Percentiles rank a stretch among this genome's conserved stretches.
These are phyloP conservation scores for Symbiodinium pilosum DNA, from an alignment of 73 alveolate species.

Conservation along the genomic window DNA sequence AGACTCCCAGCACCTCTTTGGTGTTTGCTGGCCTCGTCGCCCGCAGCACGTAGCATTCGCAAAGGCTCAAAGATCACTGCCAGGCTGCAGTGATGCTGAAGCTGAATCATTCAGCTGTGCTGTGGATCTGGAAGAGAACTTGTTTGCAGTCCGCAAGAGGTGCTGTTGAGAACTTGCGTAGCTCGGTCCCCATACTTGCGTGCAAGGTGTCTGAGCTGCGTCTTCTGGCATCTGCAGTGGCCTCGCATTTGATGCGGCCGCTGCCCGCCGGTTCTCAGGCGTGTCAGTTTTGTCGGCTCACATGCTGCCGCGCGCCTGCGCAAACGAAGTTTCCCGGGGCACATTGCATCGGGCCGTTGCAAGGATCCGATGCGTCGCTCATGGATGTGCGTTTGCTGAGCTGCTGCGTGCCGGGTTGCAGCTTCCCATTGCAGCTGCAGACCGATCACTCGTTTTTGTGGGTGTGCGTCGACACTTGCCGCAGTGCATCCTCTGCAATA, in stretches of 20 bases:
- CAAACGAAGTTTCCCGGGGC: background rate
- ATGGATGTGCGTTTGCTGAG: background rate
- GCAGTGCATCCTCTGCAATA: background rate
- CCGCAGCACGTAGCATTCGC: background rate
- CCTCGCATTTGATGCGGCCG: background rate
- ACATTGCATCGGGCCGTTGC: background rate
- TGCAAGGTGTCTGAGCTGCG: background rate
- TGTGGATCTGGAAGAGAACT: background rate
- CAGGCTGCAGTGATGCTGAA: background rate
- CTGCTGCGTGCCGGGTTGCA: background rate
- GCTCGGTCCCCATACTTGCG: background rate
- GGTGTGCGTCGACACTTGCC: background rate
- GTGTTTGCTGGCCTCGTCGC: background rate
- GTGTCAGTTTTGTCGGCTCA: background rate
- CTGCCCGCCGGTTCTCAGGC: no score
- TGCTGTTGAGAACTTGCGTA: background rate
- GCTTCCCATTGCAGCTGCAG: background rate
- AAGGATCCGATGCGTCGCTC: background rate
- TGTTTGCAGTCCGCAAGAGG: background rate
- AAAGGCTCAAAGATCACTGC: background rate
- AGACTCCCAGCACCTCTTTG: background rate
- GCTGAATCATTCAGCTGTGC: background rate
- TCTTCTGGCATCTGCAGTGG: background rate
- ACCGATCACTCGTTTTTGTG: background rate
- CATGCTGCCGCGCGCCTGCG: background rate